Conservation (phyloP, 116 monocot genomes). For the Cymodocea nodosa region DNA sequence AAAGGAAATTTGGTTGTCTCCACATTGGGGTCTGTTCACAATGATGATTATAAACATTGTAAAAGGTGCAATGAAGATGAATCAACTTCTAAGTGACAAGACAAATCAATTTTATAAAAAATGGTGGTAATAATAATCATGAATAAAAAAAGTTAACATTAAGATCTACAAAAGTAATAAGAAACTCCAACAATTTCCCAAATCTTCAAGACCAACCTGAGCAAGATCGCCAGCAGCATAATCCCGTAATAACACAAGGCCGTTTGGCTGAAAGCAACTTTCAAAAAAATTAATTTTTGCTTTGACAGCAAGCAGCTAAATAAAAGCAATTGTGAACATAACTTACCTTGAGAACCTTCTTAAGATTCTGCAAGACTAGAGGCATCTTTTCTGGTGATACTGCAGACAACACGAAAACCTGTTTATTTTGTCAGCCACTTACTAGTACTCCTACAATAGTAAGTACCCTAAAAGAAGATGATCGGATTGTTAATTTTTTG, state of each 20-base stretch:
- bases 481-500: too few species aligned
- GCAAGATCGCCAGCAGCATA: conserved; percentile 97
- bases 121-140: too few species aligned
- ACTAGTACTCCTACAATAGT: background rate
- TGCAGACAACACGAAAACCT: conserved; percentile 97
- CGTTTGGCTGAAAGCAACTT: conserved; percentile 56
- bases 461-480: too few species aligned
- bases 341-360: conserved; percentile 67
- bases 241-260: conserved; percentile 74
- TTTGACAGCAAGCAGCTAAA: too few species aligned
- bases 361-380: conserved; percentile 68
- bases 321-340: background rate
- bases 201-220: conserved; percentile 40
- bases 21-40: too few species aligned
- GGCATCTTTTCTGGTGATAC: conserved; percentile 93
- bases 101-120: too few species aligned
- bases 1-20: too few species aligned
- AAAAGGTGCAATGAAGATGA: too few species aligned
- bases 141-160: background rate
- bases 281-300: background rate
- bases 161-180: background rate
- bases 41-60: too few species aligned
- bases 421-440: conserved; percentile 61
- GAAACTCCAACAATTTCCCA: background rate
- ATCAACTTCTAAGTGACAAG: too few species aligned